phyloP scores from a whole-genome alignment of 164 flowering plant genomes.

The Dillenia turbinata region DNA sequence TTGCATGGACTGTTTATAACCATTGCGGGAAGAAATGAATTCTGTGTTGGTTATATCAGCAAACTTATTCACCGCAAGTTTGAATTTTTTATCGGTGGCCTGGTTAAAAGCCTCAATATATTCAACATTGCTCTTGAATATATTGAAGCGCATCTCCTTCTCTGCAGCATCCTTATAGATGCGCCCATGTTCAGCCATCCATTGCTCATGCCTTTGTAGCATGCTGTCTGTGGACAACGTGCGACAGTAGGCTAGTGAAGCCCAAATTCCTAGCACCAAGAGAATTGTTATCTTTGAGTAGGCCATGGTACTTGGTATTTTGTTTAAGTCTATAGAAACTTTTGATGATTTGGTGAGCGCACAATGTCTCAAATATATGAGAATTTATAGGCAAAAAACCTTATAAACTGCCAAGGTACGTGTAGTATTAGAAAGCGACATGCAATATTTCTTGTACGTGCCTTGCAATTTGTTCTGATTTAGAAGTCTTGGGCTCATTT shows the following conservation, averaged over 20 bases:
- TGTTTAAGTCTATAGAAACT: too few relatives aligned
- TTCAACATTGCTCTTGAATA: constrained; percentile 15
- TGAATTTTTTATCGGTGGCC: not conserved
- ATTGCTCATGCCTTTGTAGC: constrained; percentile 4
- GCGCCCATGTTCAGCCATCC: constrained; percentile 15
- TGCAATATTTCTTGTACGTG: too few relatives aligned
- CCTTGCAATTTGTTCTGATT: too few relatives aligned
- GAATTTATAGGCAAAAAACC: too few relatives aligned
- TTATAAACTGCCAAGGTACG: too few relatives aligned
- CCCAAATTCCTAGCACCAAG: not conserved
- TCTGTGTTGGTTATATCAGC: constrained; percentile 15
- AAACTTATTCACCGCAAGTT: constrained; percentile 13
- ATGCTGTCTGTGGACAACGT: not conserved
- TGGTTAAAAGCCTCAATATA: constrained; percentile 12
- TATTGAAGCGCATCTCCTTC: constrained; percentile 6
- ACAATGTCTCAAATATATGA: too few relatives aligned
- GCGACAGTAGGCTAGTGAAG: not conserved
- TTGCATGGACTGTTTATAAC: not conserved
- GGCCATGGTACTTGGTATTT: too few relatives aligned
- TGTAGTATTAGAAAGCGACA: too few relatives aligned
- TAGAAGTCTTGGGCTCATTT: too few relatives aligned
- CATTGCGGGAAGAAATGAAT: constrained; percentile 3
- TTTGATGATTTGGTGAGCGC: too few relatives aligned
- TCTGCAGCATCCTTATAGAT: constrained; percentile 8
- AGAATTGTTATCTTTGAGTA: too few relatives aligned